phyloP scores from a whole-genome alignment of 352 stramenopile genomes.

The Phytophthora vignae region DNA sequence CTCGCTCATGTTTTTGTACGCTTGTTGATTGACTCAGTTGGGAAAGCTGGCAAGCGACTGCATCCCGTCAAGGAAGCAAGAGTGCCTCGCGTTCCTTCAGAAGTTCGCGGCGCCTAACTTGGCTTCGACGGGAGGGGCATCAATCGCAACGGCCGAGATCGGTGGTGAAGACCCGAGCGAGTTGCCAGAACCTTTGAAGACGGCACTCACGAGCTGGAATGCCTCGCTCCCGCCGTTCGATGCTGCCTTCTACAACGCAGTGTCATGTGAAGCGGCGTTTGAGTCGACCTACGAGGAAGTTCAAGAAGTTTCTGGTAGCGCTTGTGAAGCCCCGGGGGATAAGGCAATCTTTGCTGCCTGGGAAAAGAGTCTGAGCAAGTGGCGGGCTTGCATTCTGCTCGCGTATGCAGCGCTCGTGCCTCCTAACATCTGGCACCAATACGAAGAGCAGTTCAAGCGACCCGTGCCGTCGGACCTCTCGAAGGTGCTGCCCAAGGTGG shows the following conservation, averaged over 20 bases:
- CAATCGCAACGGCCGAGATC: conserved; percentile 32
- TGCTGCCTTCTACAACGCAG: conserved; percentile 73
- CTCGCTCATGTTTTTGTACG: not conserved
- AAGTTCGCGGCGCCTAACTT: conserved; percentile 64
- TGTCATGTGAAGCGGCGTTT: conserved; percentile 82
- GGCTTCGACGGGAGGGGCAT: conserved; percentile 17
- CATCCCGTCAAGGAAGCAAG: conserved; percentile 60
- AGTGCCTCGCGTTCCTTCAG: conserved; percentile 68
- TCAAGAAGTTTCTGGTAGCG: conserved; percentile 61
- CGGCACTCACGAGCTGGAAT: conserved; percentile 67
- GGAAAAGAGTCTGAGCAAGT: conserved; percentile 61
- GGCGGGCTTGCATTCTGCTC: conserved; percentile 71
- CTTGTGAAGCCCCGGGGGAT: conserved; percentile 49
- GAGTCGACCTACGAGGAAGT: conserved; percentile 64
- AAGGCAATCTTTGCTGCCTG: conserved; percentile 49
- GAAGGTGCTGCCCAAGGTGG: conserved; percentile 42
- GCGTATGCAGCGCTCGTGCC: conserved; percentile 76
- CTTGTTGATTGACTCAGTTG: conserved; percentile 39
- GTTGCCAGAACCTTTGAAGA: conserved; percentile 54
- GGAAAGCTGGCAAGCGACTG: conserved; percentile 74
- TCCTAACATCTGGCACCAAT: conserved; percentile 70
- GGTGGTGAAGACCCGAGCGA: conserved; percentile 76
- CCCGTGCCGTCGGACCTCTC: conserved; percentile 56
- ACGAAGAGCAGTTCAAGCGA: conserved; percentile 64
- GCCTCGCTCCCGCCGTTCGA: conserved; percentile 79